Evolutionary conservation across 225 moss, liverwort and hornwort genomes (phyloP).

Genomic region (Marchantia polymorpha): DNA sequence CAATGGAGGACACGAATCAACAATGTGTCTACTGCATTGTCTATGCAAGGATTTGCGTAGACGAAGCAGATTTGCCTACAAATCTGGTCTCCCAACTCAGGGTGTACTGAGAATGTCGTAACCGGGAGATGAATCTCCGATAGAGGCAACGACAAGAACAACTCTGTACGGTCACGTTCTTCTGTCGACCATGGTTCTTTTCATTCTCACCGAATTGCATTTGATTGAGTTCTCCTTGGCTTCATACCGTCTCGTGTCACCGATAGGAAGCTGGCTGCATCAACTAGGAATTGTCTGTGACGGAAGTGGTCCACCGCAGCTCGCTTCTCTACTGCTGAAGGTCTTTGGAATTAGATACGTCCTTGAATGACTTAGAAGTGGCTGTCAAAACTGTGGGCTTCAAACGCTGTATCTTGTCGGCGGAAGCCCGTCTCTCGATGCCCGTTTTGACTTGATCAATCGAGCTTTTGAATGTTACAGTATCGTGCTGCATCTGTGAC

Average conservation of each 20-base stretch:
- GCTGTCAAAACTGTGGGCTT: not conserved
- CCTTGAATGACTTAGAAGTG: not conserved
- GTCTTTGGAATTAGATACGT: not conserved
- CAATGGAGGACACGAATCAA: too few species aligned
- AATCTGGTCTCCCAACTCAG: too few species aligned
- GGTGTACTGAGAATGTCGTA: too few species aligned
- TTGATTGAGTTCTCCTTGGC: not conserved
- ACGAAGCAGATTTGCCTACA: too few species aligned
- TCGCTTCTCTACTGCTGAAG: not conserved
- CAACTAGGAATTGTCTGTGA: not conserved
- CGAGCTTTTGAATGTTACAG: conserved; percentile 19
- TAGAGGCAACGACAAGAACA: too few species aligned
- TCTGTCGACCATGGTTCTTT: too few species aligned
- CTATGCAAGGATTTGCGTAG: too few species aligned
- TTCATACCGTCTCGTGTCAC: not conserved
- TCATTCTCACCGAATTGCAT: too few species aligned
- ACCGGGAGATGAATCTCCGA: too few species aligned
- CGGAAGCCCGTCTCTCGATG: not conserved
- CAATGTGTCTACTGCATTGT: too few species aligned
- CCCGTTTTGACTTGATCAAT: conserved; percentile 18
- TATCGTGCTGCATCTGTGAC: conserved; percentile 27
- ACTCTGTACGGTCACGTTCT: too few species aligned
- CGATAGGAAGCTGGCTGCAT: not conserved
- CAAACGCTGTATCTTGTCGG: not conserved
- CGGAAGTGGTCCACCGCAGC: not conserved